Evolutionary conservation across 257 asterid genomes (phyloP), one percentile per base, ranked within the genome.

Genomic region (Datura wrightii): DNA sequence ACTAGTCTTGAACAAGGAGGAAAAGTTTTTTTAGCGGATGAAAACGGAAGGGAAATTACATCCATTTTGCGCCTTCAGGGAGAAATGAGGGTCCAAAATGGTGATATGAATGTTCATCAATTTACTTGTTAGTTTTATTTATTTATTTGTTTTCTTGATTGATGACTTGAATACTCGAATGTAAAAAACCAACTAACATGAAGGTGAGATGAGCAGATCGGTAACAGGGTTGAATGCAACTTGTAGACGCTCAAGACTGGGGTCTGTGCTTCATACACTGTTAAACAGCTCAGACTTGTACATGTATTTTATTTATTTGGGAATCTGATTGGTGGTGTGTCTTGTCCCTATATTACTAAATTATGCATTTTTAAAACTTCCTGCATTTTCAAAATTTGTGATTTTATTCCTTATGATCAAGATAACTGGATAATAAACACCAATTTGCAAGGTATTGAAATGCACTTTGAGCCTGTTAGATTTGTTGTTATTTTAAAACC

Each of bases 91-190:
- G 60, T 74, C 44, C 80, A 74, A 48, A 74, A 19, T 42, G 11
- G 44, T 74, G 59, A 46, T 19, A 46, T 19, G 80, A 6, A 10
- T 74, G 80, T 11, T 74, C 7, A 46, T 15, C 36, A 74, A 19
- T 46, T 19, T 74, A 6, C 60, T 48, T 48, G 80, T 74, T 74
- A 48, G 24, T 48, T 74, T 74, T 48, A 62, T 62, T 62, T 48
- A 62, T 62, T 62, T 62, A 62, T 62, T 62, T 31, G 15, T 74
- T 24, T 74, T 24, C 81, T 50, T 48, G 81, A 74, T 74, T 48
- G 60, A 24, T 48, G 44, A 74, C 11, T 6, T 74, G 24, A 74
- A 74, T 24, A 74, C 60, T 24, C 4, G 5, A 74, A 48, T 74
- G 42, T 74, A 31, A 24, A 74, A 19, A 48, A 48, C 44, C 81